A percentile compares a stretch with the other conserved stretches of the same genome.
phyloP scores from a whole-genome alignment of 176 grass and related monocot genomes.

The Avena insularis region DNA sequence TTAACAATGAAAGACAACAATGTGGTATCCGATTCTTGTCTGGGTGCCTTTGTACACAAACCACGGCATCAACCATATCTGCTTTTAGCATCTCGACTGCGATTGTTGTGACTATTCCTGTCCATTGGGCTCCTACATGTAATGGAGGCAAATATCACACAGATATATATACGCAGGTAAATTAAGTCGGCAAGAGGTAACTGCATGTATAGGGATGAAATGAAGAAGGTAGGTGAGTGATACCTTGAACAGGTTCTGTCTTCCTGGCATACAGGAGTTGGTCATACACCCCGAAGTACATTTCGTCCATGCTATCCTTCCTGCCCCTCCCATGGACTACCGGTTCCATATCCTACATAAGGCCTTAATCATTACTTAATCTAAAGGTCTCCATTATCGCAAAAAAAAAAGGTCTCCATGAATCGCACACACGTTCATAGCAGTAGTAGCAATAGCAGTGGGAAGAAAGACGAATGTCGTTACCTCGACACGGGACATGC shows the following conservation, averaged over 20 bases:
- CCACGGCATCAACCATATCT: conserved; percentile 86
- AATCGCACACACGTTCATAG: neutral
- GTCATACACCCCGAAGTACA: conserved; percentile 86
- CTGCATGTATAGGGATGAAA: neutral
- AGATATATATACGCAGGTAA: neutral
- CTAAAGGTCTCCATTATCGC: neutral
- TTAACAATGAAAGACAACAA: conserved; percentile 31
- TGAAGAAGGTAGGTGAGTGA: neutral
- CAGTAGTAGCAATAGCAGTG: neutral
- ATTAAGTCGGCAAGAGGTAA: neutral
- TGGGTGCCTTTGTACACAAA: conserved; percentile 95
- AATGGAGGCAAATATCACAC: neutral
- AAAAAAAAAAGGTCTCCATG: neutral
- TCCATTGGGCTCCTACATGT: conserved; percentile 87
- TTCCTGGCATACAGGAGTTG: conserved; percentile 89
- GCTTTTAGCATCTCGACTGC: conserved; percentile 95
- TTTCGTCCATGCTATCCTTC: conserved; percentile 67
- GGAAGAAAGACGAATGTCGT: neutral
- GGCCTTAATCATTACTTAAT: neutral
- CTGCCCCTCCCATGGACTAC: conserved; percentile 80
- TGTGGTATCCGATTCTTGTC: conserved; percentile 45
- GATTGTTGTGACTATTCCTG: conserved; percentile 90
- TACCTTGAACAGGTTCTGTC: conserved; percentile 80
- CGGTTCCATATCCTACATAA: conserved; percentile 70
- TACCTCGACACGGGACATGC: conserved; percentile 95